These are phyloP conservation scores for Curvularia spicifera DNA, from an alignment of 2,329 filamentous ascomycete genomes.

Conservation along the genomic window DNA sequence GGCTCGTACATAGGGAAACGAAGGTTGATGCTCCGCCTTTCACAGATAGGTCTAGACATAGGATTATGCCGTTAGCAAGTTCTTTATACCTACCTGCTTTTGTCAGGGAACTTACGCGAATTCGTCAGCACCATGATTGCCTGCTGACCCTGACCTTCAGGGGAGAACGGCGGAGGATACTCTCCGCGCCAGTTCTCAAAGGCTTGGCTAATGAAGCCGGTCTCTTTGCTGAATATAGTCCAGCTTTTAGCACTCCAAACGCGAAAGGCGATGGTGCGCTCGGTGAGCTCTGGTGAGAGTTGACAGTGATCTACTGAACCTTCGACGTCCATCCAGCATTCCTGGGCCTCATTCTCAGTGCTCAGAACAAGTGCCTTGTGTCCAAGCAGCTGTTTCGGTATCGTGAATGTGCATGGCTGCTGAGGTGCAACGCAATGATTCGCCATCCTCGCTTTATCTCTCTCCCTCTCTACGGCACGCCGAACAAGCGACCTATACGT, in stretches of 20 bases:
- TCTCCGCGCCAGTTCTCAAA: constrained; percentile 7
- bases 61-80: background rate
- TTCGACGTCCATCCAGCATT: background rate
- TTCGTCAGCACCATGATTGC: constrained; percentile 3
- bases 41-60: constrained; percentile 4
- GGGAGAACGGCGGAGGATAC: constrained; percentile 11
- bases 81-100: background rate
- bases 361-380: background rate
- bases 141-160: background rate
- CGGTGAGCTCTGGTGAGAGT: background rate
- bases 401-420: background rate
- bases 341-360: background rate
- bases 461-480: background rate
- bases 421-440: background rate
- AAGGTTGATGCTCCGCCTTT: constrained; percentile 12
- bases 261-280: constrained; percentile 3
- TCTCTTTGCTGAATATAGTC: constrained; percentile 8
- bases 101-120: background rate
- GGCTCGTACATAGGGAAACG: constrained; percentile 12
- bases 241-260: constrained; percentile 17
- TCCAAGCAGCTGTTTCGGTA: background rate
- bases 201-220: constrained; percentile 13
- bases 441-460: background rate
- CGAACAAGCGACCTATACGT: constrained; percentile 4
- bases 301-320: background rate